Conservation (phyloP, 1,284 basidiomycete species). For the Naganishia cerealis region DNA sequence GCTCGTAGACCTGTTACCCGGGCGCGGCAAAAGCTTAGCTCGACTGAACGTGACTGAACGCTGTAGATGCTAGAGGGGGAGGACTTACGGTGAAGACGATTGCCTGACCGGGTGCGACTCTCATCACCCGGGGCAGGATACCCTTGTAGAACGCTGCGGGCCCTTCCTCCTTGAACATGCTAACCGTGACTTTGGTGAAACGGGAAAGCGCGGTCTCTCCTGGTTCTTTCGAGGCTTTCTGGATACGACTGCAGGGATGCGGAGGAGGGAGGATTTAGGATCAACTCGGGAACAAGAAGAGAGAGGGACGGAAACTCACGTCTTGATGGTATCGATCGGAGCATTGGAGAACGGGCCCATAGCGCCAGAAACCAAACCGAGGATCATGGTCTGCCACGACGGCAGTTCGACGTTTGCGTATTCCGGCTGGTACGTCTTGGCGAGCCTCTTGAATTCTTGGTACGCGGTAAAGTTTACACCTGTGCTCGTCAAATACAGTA, state of each 20-base stretch:
- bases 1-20: slow-evolving; percentile 74
- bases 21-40: background rate
- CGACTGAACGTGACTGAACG: background rate
- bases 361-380: slow-evolving; percentile 92
- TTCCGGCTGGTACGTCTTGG: slow-evolving; percentile 74
- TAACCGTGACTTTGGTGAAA: slow-evolving; percentile 74
- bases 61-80: background rate
- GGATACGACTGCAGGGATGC: slow-evolving; percentile 54
- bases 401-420: slow-evolving; percentile 66
- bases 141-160: slow-evolving; percentile 90
- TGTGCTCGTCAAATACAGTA: slow-evolving; percentile 33
- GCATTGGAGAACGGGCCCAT: slow-evolving; percentile 97
- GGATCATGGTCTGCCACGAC: slow-evolving; percentile 89
- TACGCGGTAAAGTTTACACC: slow-evolving; percentile 98
- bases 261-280: background rate
- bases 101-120: slow-evolving; percentile 84
- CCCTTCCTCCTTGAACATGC: slow-evolving; percentile 94
- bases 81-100: slow-evolving; percentile 58
- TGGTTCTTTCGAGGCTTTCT: slow-evolving; percentile 75
- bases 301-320: slow-evolving; percentile 54
- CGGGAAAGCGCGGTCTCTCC: slow-evolving; percentile 73
- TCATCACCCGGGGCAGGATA: slow-evolving; percentile 91
- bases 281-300: slow-evolving; percentile 43
- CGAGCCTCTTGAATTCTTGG: slow-evolving; percentile 88
- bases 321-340: slow-evolving; percentile 97